Evolutionary conservation across 169 alveolate species (phyloP).

Genomic region (Cryptosporidium xiaoi): DNA sequence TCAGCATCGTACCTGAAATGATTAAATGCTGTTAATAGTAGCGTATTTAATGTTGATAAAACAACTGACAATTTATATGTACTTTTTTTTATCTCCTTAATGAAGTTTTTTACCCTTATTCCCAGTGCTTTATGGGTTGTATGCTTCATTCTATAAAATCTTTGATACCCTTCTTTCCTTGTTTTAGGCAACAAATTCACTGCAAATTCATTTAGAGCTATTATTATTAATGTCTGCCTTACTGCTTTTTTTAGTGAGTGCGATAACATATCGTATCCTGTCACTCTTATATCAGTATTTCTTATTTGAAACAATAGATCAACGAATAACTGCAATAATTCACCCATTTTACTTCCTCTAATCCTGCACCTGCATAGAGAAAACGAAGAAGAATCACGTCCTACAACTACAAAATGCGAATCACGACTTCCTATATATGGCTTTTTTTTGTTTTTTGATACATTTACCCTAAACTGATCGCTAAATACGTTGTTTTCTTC

Average conservation of each 20-base stretch:
- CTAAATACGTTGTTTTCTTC: too few relatives aligned
- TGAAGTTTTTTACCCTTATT: conserved; percentile 38
- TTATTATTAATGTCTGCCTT: conserved; percentile 52
- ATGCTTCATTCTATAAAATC: conserved; percentile 72
- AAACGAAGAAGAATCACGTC: conserved; percentile 59
- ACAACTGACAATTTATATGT: conserved; percentile 53
- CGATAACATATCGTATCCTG: conserved; percentile 53
- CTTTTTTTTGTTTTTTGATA: neutral
- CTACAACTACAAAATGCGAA: conserved; percentile 35
- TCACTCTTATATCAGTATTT: conserved; percentile 26
- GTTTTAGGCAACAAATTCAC: conserved; percentile 48
- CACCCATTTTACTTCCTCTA: conserved; percentile 21
- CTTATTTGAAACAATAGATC: conserved; percentile 58
- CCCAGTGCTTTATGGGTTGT: conserved; percentile 55
- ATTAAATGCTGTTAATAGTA: conserved; percentile 60
- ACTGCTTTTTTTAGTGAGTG: conserved; percentile 62
- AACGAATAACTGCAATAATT: conserved; percentile 36
- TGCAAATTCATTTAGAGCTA: conserved; percentile 61
- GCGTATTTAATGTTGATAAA: conserved; percentile 5
- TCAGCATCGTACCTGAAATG: conserved; percentile 64
- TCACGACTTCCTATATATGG: conserved; percentile 37
- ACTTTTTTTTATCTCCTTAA: conserved; percentile 11
- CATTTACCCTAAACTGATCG: too few relatives aligned
- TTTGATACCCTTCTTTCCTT: conserved; percentile 69
- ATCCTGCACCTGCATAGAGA: conserved; percentile 56